Base-by-base conservation (phyloP, 441 rosid species). In the Aquilaria agallochum region DNA sequence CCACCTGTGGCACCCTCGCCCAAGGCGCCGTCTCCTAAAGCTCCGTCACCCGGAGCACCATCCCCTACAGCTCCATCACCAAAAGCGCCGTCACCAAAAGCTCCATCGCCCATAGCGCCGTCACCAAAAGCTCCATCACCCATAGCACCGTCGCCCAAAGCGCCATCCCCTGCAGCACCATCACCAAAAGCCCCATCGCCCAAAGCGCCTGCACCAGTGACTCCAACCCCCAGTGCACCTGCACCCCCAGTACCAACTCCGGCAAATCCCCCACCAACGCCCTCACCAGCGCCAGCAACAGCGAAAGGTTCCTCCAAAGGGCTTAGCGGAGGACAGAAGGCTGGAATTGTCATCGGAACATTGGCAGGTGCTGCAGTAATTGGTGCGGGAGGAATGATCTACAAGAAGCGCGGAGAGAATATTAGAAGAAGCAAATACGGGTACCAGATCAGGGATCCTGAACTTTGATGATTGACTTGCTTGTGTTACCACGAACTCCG, bases 241-340 rank as follows among this genome's bases (percentile, higher is more conserved):
- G 11, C 56, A 53, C 56, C 58, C 4, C 31, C 58, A 20, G 27
- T 20, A 20, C 27, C 27, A 20, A 20, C 27, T 0, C 15, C 58
- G 0, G 42, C 42, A 3, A 36, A 15, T 53, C 56, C 31, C 31
- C 15, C 15, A 1, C 6, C 13, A 13, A 44, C 54, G 4, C 40
- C 52, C 2, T 59, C 60, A 4, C 31, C 64, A 10, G 3, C 56
- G 4, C 53, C 58, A 31, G 51, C 58, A 8, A 1, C 11, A 3
- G 50, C 66, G 47, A 31, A 9, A 32, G 44, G 0, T 46, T 36
- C 48, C 2, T 6, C 53, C 36, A 47, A 59, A 0, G 62, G 60
- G 44, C 56, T 70, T 30, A 66, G 53, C 49, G 68, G 71, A 0
- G 73, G 76, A 55, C 66, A 65, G 66, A 71, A 59, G 46, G 76